phyloP scores from a whole-genome alignment of 2,329 filamentous ascomycete genomes.

The Arthrinium puccinioides region DNA sequence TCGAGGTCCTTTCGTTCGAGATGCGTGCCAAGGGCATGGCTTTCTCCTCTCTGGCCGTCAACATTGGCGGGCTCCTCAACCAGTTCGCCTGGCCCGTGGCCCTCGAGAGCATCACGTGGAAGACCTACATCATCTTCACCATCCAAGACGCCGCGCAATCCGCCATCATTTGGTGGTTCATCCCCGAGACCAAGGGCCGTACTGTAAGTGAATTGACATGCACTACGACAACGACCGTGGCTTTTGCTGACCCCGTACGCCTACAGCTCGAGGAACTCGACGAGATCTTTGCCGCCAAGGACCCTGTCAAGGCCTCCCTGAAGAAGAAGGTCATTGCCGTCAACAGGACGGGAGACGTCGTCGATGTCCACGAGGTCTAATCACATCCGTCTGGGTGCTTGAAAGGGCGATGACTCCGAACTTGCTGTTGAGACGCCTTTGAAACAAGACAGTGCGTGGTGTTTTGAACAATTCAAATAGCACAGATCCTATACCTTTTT shows the following conservation, averaged over 20 bases:
- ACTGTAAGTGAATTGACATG: slow-evolving; percentile 18
- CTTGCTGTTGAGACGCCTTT: too few species aligned
- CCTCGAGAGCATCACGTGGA: slow-evolving; percentile 39
- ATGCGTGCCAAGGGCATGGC: slow-evolving; percentile 43
- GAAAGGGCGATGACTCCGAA: too few species aligned
- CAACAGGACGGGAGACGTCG: slow-evolving; percentile 15
- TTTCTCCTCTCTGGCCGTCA: slow-evolving; percentile 33
- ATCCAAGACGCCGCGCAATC: slow-evolving; percentile 31
- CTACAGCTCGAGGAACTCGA: slow-evolving; percentile 38
- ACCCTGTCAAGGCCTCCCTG: slow-evolving; percentile 32
- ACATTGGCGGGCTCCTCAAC: slow-evolving; percentile 34
- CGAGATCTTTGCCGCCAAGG: slow-evolving; percentile 31
- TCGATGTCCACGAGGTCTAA: slow-evolving; percentile 10
- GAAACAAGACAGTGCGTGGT: too few species aligned
- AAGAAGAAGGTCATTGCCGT: slow-evolving; percentile 26
- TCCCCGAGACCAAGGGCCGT: slow-evolving; percentile 39
- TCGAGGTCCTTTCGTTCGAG: slow-evolving; percentile 38
- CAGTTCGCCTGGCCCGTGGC: slow-evolving; percentile 35
- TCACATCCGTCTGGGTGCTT: too few species aligned
- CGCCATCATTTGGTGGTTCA: slow-evolving; percentile 36
- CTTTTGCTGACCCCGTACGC: background rate
- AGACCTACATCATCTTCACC: slow-evolving; percentile 43
- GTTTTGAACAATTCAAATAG: too few species aligned
- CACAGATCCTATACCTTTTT: too few species aligned
- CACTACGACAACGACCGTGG: too few species aligned